Evolutionary conservation across 805 yeast genomes (phyloP).

Genomic region (Saitoella complicata): DNA sequence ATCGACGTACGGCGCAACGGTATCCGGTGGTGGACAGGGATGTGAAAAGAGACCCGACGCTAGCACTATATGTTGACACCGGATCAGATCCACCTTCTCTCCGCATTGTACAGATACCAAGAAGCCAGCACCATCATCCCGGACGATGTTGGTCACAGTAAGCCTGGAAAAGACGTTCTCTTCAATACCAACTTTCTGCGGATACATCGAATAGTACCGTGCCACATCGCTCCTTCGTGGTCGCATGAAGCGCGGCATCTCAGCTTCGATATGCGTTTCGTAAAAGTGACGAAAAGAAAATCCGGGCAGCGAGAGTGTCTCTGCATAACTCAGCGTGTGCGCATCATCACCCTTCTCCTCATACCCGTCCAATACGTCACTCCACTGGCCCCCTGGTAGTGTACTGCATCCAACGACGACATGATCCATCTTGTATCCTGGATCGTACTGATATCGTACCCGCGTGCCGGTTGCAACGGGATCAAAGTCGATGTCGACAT

Average conservation of each 20-base stretch:
- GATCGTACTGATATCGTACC: conserved; percentile 14
- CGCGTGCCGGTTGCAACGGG: conserved; percentile 14
- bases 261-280: conserved; percentile 4
- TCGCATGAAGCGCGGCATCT: conserved; percentile 13
- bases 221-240: conserved; percentile 18
- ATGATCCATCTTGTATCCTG: conserved; percentile 10
- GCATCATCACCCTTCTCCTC: conserved; percentile 9
- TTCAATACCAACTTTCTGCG: conserved; percentile 14
- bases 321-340: conserved; percentile 18
- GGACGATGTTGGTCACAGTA: conserved; percentile 8
- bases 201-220: conserved; percentile 16
- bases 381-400: conserved; percentile 22
- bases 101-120: background rate
- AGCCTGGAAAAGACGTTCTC: conserved; percentile 7
- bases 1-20: conserved; percentile 3
- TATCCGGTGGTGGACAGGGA: conserved; percentile 10
- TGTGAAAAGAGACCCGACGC: conserved; percentile 18
- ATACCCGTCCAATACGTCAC: too few species aligned
- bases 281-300: conserved; percentile 16
- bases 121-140: conserved; percentile 5
- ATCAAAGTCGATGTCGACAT: conserved; percentile 14
- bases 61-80: conserved; percentile 9
- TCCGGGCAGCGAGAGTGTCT: conserved; percentile 22
- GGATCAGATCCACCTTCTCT: background rate
- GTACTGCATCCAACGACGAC: conserved; percentile 15